A percentile compares a stretch with the other conserved stretches of the same genome.
Evolutionary conservation across 208 protist species (phyloP).

Genomic region (Crithidia acanthocephali): DNA sequence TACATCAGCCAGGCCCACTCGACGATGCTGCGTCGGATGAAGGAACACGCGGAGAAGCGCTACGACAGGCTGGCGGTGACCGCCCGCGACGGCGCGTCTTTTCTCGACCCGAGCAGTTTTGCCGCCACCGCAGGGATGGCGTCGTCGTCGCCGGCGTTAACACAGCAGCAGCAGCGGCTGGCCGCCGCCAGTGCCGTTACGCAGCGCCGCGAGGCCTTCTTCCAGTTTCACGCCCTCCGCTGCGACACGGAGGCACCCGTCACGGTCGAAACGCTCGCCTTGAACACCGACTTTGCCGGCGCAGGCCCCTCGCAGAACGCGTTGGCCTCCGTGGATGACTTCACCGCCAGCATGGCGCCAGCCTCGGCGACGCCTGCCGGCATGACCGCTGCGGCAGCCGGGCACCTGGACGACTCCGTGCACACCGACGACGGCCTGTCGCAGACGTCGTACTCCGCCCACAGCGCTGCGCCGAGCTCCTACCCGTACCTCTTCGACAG

Average conservation of each 20-base stretch:
- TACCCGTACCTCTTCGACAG: constrained; percentile 35
- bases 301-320: constrained; percentile 14
- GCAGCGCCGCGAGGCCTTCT: constrained; percentile 34
- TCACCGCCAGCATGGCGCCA: constrained; percentile 8
- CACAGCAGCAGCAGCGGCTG: constrained; percentile 30
- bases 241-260: constrained; percentile 30
- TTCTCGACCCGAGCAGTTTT: constrained; percentile 36
- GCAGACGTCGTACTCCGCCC: constrained; percentile 24
- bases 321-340: constrained; percentile 15
- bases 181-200: constrained; percentile 9
- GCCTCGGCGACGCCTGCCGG: background rate
- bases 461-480: constrained; percentile 34
- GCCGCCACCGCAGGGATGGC: background rate
- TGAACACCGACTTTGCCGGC: constrained; percentile 21
- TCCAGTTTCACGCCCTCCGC: constrained; percentile 36
- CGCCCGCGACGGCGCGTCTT: constrained; percentile 25
- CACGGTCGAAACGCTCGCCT: constrained; percentile 32
- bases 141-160: background rate
- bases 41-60: constrained; percentile 56
- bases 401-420: constrained; percentile 7
- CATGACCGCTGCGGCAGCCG: background rate
- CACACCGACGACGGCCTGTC: constrained; percentile 29
- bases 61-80: constrained; percentile 24
- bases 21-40: constrained; percentile 35
- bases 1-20: constrained; percentile 64